Conservation (phyloP, 2,329 filamentous ascomycete species). For the Orbilia blumenaviensis region DNA sequence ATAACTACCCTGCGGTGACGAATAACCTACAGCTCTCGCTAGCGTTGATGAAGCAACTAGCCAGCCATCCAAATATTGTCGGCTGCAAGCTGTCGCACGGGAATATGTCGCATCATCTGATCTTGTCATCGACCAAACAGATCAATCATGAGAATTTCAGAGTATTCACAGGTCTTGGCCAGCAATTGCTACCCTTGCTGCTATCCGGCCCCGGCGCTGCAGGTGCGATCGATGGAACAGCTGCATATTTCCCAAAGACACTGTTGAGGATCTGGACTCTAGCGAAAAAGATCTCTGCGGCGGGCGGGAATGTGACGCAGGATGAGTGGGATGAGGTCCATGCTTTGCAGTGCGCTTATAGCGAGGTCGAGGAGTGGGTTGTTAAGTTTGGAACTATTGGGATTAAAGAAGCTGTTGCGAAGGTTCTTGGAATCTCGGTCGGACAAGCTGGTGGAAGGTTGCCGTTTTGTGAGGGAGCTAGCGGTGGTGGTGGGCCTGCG, state of each 20-base stretch:
- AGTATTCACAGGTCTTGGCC: conserved; percentile 72
- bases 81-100: conserved; percentile 76
- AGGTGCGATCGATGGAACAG: conserved; percentile 73
- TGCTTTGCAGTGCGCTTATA: conserved; percentile 70
- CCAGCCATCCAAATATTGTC: conserved; percentile 73
- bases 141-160: conserved; percentile 70
- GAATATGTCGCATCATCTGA: conserved; percentile 71
- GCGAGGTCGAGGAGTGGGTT: conserved; percentile 70
- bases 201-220: conserved; percentile 68
- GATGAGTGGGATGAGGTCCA: conserved; percentile 65
- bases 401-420: conserved; percentile 71
- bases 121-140: conserved; percentile 69
- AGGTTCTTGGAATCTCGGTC: conserved; percentile 66
- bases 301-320: conserved; percentile 59
- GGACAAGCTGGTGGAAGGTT: conserved; percentile 69
- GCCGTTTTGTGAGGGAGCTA: conserved; percentile 57
- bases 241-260: conserved; percentile 72
- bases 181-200: conserved; percentile 72
- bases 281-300: conserved; percentile 60
- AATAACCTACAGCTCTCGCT: conserved; percentile 71
- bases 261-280: conserved; percentile 69
- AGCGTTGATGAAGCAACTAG: conserved; percentile 68
- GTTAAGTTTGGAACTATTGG: conserved; percentile 70
- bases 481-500: neutral
- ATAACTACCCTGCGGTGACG: conserved; percentile 74